Conservation (phyloP, 371 early-diverging fungal species). For the Mucor sp. region DNA sequence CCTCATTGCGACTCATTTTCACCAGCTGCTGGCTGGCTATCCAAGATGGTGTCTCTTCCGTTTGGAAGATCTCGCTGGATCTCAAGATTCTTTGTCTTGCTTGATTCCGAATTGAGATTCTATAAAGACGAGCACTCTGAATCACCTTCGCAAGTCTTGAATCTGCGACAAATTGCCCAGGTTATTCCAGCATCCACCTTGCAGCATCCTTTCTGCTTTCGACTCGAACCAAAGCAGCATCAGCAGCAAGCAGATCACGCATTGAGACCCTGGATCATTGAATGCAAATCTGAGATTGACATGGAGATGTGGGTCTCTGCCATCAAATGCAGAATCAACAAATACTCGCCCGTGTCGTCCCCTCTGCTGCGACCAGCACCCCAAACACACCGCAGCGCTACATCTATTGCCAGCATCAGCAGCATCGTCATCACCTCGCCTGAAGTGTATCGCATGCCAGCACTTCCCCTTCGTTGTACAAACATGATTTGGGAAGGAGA, state of each 20-base stretch:
- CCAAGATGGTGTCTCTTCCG: conserved; percentile 21
- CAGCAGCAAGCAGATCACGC: not conserved
- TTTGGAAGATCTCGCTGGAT: conserved; percentile 28
- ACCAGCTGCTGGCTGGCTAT: conserved; percentile 27
- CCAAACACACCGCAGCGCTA: not conserved
- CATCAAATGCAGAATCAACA: conserved; percentile 17
- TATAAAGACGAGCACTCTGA: conserved; percentile 31
- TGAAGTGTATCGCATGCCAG: conserved; percentile 17
- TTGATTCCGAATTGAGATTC: conserved; percentile 25
- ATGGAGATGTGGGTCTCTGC: conserved; percentile 27
- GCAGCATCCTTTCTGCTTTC: conserved; percentile 18
- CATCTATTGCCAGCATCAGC: not conserved
- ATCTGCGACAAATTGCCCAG: conserved; percentile 15
- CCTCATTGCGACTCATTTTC: not conserved
- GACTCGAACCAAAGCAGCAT: conserved; percentile 13
- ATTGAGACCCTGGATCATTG: conserved; percentile 25
- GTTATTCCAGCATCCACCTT: conserved; percentile 12
- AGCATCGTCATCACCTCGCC: not conserved
- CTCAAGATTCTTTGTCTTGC: conserved; percentile 28
- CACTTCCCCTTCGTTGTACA: conserved; percentile 23
- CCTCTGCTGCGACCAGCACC: not conserved
- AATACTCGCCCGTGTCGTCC: conserved; percentile 2
- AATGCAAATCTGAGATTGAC: conserved; percentile 23
- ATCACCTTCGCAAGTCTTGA: conserved; percentile 14
- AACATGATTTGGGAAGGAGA: conserved; percentile 10